Evolutionary conservation across 495 filamentous ascomycete species (phyloP), one percentile per base, ranked within the genome.

Genomic region (Cladorrhinum samala): DNA sequence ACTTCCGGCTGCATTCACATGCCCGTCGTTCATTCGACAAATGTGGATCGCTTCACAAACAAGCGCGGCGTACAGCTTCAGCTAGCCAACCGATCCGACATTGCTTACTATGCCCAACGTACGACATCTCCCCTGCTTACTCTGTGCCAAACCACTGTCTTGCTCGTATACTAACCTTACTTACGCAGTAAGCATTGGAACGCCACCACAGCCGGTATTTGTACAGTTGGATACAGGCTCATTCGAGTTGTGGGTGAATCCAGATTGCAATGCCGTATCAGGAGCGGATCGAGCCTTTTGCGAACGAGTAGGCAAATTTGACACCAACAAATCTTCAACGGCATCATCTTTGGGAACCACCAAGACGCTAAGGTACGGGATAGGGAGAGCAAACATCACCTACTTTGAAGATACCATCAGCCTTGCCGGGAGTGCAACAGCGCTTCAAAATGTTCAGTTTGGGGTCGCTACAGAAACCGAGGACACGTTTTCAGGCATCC

Each of bases 181-280:
- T 16, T 33, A 19, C 23, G 6, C 56, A 75, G 72, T 77, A 55
- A 69, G 75, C 46, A 75, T 76, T 24, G 73, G 74, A 27, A 75
- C 72, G 11, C 74, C 73, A 25, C 63, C 72, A 11, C 74, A 77
- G 46, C 59, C 68, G 11, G 68, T 74, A 13, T 76, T 64, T 57
- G 72, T 74, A 6, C 74, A 77, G 59, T 52, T 77, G 39, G 74
- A 77, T 52, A 77, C 74, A 4, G 74, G 73, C 20, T 76, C 73
- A 9, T 76, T 76, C 56, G 73, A 77, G 60, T 61, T 77, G 6
- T 77, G 73, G 74, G 74, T 77, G 19, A 77, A 77, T 53, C 74
- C 74, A 0, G 68, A 74, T 55, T 77, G 73, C 52, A 61, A 60
- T 7, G 62, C 57, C 11, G 65, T 77, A 19, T 60, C 60, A 2